Evolutionary conservation across 2,329 filamentous ascomycete genomes (phyloP).

Genomic region (Hypoxylon sp.): DNA sequence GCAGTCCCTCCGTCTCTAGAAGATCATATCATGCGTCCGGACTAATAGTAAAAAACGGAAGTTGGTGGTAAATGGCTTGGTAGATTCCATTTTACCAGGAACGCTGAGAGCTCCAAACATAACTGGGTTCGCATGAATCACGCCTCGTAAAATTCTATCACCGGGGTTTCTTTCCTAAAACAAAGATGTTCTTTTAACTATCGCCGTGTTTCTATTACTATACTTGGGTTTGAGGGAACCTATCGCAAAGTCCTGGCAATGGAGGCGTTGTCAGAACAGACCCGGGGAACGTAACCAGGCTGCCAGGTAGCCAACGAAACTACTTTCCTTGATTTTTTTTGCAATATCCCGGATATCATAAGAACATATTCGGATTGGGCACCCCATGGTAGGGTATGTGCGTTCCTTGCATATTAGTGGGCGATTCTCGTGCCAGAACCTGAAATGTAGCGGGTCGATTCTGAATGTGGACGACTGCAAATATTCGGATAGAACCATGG

Average conservation of each 20-base stretch:
- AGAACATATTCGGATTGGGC: too few relatives aligned
- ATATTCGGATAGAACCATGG: conserved; percentile 8
- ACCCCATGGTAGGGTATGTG: too few relatives aligned
- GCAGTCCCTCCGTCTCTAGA: conserved; percentile 32
- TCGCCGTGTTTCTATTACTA: conserved; percentile 24
- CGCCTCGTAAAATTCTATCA: conserved; percentile 22
- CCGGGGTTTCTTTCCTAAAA: conserved; percentile 1
- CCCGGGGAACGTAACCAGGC: too few relatives aligned
- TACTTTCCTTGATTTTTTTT: conserved; percentile 5
- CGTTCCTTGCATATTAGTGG: conserved; percentile 7
- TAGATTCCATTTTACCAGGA: conserved; percentile 8
- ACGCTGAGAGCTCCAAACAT: conserved; percentile 2
- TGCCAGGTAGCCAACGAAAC: too few relatives aligned
- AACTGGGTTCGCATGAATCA: conserved; percentile 17
- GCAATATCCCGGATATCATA: not conserved
- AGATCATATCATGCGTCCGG: conserved; percentile 33
- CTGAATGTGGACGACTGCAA: conserved; percentile 16
- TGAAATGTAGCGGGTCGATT: conserved; percentile 19
- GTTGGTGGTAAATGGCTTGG: conserved; percentile 11
- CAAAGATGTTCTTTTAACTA: conserved; percentile 20
- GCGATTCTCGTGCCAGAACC: conserved; percentile 9
- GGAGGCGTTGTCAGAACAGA: too few relatives aligned
- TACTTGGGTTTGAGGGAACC: too few relatives aligned
- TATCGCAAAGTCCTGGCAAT: too few relatives aligned
- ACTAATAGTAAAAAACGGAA: conserved; percentile 20